Evolutionary conservation across 2,329 filamentous ascomycete genomes (phyloP), one percentile per base, ranked within the genome.

Genomic region (Fusarium longipes): DNA sequence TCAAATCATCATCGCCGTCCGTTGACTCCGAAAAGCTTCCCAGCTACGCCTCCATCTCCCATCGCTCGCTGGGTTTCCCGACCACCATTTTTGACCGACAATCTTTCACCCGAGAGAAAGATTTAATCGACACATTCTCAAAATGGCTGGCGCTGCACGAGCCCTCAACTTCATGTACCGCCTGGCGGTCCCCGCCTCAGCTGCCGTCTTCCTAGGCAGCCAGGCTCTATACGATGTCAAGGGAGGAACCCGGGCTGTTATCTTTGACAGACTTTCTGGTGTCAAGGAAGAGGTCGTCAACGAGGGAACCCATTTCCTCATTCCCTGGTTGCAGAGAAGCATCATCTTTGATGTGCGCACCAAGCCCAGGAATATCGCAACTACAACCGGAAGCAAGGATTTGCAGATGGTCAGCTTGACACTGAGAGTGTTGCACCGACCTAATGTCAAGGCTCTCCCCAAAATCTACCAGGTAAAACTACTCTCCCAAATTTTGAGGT

Each of bases 361-460:
- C 58, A 96, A 97, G 87, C 96, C 96, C 65, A 88, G 96, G 77
- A 98, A 97, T 80, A 98, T 99, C 79, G 93, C 92, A 71, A 99
- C 96, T 27, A 99, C 96, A 24, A 99, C 96, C 14, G 96, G 96
- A 60, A 95, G 91, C 87, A 99, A 99, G 88, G 96, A 99, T 83
- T 82, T 99, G 86, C 96, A 99, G 85, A 99, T 99, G 96, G 96
- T 99, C 76, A 97, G 93, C 86, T 87, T 99, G 86, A 99, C 96
- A 53, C 86, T 99, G 78, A 88, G 96, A 81, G 96, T 99, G 69
- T 82, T 99, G 80, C 95, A 98, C 83, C 87, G 96, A 73, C 96
- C 96, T 8, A 95, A 97, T 57, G 95, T 99, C 74, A 89, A 93
- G 84, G 88, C 90, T 74, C 84, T 99, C 77, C 96, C 96, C 63